These are phyloP conservation scores for Trypanosoma boissoni DNA, from an alignment of 208 protist species.

Conservation along the genomic window DNA sequence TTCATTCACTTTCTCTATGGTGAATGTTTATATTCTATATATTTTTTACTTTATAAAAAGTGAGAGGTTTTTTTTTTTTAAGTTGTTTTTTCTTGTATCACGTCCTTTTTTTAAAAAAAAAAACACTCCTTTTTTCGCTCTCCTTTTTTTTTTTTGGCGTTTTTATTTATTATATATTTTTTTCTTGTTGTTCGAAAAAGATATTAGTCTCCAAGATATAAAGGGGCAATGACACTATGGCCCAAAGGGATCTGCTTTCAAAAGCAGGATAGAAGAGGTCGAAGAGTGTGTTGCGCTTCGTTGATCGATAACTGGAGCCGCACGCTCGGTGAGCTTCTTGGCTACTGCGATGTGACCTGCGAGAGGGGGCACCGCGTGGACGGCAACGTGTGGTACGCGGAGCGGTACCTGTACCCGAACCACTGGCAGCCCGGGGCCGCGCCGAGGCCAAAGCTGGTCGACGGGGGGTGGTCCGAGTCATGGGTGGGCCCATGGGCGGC, in stretches of 20 bases:
- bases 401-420: slow-evolving; percentile 76
- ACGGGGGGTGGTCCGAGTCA: slow-evolving; percentile 18
- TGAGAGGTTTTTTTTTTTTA: slow-evolving; percentile 1
- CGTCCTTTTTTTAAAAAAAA: no score
- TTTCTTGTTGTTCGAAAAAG: not conserved
- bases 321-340: slow-evolving; percentile 17
- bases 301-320: not conserved
- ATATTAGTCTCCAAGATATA: no score
- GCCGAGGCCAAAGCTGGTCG: slow-evolving; percentile 19
- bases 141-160: not conserved
- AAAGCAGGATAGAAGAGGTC: not conserved
- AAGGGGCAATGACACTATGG: not conserved
- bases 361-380: slow-evolving; percentile 36
- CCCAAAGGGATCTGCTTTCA: not conserved
- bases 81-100: not conserved
- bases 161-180: slow-evolving; percentile 5
- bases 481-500: slow-evolving; percentile 18
- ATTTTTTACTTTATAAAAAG: no score
- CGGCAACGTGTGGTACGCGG: slow-evolving; percentile 76
- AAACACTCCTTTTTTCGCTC: not conserved
- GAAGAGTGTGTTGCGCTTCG: not conserved
- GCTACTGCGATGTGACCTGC: slow-evolving; percentile 28
- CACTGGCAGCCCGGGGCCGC: slow-evolving; percentile 59
- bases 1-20: no score
- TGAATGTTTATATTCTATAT: no score